These are phyloP conservation scores for Ceratocystis diversiconidia DNA, from an alignment of 2,329 filamentous ascomycete species.

Conservation along the genomic window DNA sequence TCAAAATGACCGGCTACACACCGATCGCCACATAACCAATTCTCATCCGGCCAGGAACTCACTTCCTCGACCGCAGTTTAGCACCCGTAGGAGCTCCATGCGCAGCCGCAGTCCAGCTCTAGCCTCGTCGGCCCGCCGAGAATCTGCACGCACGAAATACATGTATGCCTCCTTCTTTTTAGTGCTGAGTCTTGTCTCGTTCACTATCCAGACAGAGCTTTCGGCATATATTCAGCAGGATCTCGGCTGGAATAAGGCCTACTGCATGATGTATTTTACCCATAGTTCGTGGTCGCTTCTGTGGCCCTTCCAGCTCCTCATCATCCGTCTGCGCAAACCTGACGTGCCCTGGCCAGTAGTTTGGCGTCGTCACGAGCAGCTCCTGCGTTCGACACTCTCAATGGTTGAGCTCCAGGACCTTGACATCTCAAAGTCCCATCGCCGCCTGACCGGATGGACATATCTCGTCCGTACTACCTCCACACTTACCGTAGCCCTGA, in stretches of 20 bases:
- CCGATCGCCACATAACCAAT: background rate
- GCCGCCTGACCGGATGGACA: constrained; percentile 29
- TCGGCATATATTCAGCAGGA: constrained; percentile 89
- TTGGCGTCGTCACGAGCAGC: constrained; percentile 51
- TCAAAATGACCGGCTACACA: background rate
- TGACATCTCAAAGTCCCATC: constrained; percentile 38
- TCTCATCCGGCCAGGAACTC: background rate
- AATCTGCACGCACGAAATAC: constrained; percentile 61
- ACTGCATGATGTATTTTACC: constrained; percentile 97
- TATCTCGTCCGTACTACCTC: constrained; percentile 72
- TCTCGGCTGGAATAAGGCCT: constrained; percentile 92
- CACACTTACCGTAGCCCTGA: constrained; percentile 72
- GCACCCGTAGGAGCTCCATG: constrained; percentile 43
- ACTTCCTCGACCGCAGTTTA: background rate
- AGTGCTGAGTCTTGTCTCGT: constrained; percentile 66
- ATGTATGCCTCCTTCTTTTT: constrained; percentile 77
- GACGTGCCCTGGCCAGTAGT: constrained; percentile 69
- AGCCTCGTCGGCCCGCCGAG: constrained; percentile 28
- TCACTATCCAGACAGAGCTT: constrained; percentile 89
- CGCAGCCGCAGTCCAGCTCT: constrained; percentile 56
- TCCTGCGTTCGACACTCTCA: constrained; percentile 43
- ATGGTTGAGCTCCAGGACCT: constrained; percentile 77
- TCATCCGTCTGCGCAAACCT: constrained; percentile 67
- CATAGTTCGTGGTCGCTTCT: constrained; percentile 87
- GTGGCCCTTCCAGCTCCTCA: constrained; percentile 70